phyloP scores from a whole-genome alignment of 1,284 basidiomycete genomes.

The Rhizoctonia solani region DNA sequence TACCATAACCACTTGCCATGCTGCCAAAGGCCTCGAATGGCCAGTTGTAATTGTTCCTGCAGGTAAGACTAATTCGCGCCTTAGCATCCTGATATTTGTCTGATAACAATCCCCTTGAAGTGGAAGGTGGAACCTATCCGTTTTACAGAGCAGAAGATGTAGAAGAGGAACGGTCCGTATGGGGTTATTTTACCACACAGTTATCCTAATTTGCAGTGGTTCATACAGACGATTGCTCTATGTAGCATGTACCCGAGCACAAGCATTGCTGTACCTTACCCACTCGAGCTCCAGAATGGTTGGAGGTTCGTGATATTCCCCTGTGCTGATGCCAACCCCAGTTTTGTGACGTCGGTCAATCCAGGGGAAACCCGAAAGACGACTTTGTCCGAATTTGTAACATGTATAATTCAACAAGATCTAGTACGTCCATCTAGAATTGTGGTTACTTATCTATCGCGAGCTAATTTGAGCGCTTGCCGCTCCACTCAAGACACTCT shows the following conservation, averaged over 20 bases:
- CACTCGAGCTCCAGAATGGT: constrained; percentile 44
- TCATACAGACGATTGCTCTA: constrained; percentile 73
- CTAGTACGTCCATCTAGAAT: constrained; percentile 4
- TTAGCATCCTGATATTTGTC: background rate
- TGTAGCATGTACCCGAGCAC: constrained; percentile 89
- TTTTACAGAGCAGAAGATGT: constrained; percentile 77
- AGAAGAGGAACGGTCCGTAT: constrained; percentile 75
- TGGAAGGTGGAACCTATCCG: constrained; percentile 65
- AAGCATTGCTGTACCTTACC: constrained; percentile 75
- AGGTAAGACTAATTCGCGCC: constrained; percentile 61
- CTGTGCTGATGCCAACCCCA: background rate
- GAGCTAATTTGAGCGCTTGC: background rate
- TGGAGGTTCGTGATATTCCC: constrained; percentile 12
- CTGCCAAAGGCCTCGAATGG: constrained; percentile 93
- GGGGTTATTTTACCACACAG: background rate
- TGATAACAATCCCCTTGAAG: background rate
- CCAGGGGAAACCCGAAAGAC: constrained; percentile 32
- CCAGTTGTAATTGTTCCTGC: constrained; percentile 32
- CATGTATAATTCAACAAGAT: constrained; percentile 19
- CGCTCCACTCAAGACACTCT: constrained; percentile 14
- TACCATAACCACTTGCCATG: constrained; percentile 85
- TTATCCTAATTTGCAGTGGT: background rate
- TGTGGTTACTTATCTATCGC: background rate
- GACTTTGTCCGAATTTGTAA: constrained; percentile 18
- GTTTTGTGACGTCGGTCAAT: background rate